Conservation (phyloP, 805 yeast species). For the Candida dajiaensis region DNA sequence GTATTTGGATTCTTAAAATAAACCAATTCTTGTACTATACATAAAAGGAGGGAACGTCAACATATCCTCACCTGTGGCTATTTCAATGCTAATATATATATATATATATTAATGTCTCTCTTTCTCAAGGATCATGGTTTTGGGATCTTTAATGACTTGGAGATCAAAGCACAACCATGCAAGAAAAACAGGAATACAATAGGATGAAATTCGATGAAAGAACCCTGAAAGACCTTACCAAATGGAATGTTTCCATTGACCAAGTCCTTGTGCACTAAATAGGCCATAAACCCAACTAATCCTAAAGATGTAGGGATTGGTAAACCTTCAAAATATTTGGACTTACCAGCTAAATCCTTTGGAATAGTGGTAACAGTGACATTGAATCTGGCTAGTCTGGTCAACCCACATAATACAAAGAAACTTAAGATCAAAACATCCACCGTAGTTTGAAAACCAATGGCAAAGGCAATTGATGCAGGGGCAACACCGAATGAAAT, state of each 20-base stretch:
- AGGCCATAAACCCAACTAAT: conserved; percentile 69
- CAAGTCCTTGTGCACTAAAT: conserved; percentile 47
- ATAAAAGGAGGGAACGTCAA: too few species aligned
- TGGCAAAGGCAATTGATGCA: conserved; percentile 83
- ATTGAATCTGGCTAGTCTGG: conserved; percentile 92
- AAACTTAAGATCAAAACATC: conserved; percentile 73
- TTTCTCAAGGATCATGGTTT: conserved; percentile 45
- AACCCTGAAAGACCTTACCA: conserved; percentile 51
- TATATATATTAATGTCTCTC: too few species aligned
- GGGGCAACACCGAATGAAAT: conserved; percentile 95
- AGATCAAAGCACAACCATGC: conserved; percentile 88
- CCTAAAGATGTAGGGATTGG: conserved; percentile 88
- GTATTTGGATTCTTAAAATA: too few species aligned
- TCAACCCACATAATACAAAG: conserved; percentile 89
- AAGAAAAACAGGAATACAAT: conserved; percentile 54
- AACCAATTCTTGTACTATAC: not conserved
- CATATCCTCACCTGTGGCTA: too few species aligned
- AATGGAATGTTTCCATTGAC: conserved; percentile 56
- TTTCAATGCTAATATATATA: too few species aligned
- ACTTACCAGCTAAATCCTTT: conserved; percentile 80
- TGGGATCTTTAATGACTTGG: conserved; percentile 87
- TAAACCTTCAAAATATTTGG: conserved; percentile 90
- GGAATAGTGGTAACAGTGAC: conserved; percentile 92
- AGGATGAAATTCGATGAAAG: conserved; percentile 71
- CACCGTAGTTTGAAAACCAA: conserved; percentile 80